Percentiles rank a stretch among this genome's conserved stretches.
These are phyloP conservation scores for Amanita thiersii DNA, from an alignment of 768 basidiomycete genomes.

Conservation along the genomic window DNA sequence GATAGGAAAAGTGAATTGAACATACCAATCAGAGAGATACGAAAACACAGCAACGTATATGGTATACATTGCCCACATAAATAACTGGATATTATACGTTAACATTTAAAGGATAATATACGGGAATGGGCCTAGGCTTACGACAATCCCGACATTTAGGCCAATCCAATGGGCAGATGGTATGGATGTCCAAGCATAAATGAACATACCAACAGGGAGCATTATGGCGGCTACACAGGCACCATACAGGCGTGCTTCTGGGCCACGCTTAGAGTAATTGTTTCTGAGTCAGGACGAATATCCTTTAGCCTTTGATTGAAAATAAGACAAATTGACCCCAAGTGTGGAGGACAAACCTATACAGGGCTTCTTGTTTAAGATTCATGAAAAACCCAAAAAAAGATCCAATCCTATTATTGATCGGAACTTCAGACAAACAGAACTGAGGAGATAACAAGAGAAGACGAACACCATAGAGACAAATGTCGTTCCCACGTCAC, in stretches of 20 bases:
- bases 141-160: constrained; percentile 43
- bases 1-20: constrained; percentile 1
- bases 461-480: constrained; percentile 38
- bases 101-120: constrained; percentile 9
- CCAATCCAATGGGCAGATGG: constrained; percentile 52
- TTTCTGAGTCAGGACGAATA: constrained; percentile 16
- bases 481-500: constrained; percentile 54
- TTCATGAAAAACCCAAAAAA: constrained; percentile 39
- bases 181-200: constrained; percentile 65
- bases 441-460: not conserved
- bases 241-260: constrained; percentile 54
- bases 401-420: constrained; percentile 40
- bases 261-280: constrained; percentile 25
- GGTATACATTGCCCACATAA: constrained; percentile 41
- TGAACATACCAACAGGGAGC: constrained; percentile 56
- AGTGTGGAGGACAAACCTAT: too few species aligned
- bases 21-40: constrained; percentile 59
- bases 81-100: constrained; percentile 26
- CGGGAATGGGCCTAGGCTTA: constrained; percentile 16
- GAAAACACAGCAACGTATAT: constrained; percentile 54
- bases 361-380: constrained; percentile 40
- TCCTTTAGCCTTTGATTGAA: not conserved
- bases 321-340: constrained; percentile 10
- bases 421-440: too few species aligned
- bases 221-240: constrained; percentile 47